Evolutionary conservation across 1,139 yeast species (phyloP).

Genomic region (Hyphopichia burtonii): DNA sequence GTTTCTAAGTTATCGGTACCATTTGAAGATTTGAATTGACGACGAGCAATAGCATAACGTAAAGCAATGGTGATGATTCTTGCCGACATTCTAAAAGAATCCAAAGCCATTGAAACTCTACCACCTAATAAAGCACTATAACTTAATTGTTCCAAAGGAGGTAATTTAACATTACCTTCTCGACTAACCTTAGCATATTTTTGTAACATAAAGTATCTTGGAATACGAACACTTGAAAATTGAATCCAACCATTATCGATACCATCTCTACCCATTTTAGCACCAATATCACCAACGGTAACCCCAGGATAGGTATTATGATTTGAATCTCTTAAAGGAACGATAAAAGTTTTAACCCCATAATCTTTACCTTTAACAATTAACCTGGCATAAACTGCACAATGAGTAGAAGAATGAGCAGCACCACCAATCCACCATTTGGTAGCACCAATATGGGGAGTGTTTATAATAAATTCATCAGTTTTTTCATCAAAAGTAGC

Average conservation of each 20-base stretch:
- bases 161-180: conserved; percentile 41
- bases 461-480: conserved; percentile 45
- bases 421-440: conserved; percentile 57
- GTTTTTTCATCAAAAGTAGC: conserved; percentile 42
- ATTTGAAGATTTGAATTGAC: conserved; percentile 38
- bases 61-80: conserved; percentile 44
- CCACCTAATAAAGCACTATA: conserved; percentile 48
- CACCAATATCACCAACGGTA: conserved; percentile 47
- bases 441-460: conserved; percentile 51
- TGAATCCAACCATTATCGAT: conserved; percentile 54
- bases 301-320: conserved; percentile 46
- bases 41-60: conserved; percentile 46
- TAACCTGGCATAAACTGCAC: conserved; percentile 43
- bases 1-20: conserved; percentile 32
- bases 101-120: conserved; percentile 45
- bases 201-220: conserved; percentile 49
- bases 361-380: conserved; percentile 45
- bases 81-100: conserved; percentile 43
- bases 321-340: conserved; percentile 46
- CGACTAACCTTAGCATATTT: conserved; percentile 44
- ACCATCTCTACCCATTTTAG: conserved; percentile 52
- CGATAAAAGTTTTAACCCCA: conserved; percentile 50
- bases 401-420: conserved; percentile 50
- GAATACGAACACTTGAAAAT: conserved; percentile 44
- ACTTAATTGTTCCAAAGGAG: conserved; percentile 48